A percentile compares a stretch with the other conserved stretches of the same genome.
Conservation (phyloP, 768 basidiomycete species). For the Trametes punicea region DNA sequence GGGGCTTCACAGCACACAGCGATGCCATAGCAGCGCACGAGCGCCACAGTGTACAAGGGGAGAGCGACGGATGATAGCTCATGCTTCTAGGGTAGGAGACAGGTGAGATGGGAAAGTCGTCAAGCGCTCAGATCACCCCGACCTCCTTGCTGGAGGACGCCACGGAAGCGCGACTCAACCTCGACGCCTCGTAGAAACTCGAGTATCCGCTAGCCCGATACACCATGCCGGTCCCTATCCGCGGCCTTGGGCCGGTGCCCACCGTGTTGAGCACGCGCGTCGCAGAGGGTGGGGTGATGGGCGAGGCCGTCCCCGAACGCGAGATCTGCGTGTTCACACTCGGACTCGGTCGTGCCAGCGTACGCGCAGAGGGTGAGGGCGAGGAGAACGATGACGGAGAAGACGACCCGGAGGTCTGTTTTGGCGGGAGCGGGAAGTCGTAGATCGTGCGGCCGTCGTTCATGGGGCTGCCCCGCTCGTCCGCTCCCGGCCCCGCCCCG, state of each 20-base stretch:
- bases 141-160: slow-evolving; percentile 5
- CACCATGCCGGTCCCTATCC: slow-evolving; percentile 67
- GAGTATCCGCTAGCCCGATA: slow-evolving; percentile 38
- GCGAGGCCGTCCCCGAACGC: not conserved
- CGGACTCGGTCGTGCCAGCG: not conserved
- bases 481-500: no score
- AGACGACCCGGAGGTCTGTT: not conserved
- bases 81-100: no score
- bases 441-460: slow-evolving; percentile 5
- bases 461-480: not conserved
- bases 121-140: not conserved
- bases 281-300: slow-evolving; percentile 7
- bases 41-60: no score
- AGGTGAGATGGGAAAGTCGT: no score
- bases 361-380: not conserved
- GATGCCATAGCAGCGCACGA: no score
- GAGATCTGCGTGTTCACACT: slow-evolving; percentile 8
- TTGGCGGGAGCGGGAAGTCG: slow-evolving; percentile 12
- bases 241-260: slow-evolving; percentile 32
- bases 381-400: not conserved
- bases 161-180: slow-evolving; percentile 14
- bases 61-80: no score
- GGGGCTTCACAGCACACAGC: no score
- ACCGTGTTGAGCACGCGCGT: slow-evolving; percentile 17
- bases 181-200: slow-evolving; percentile 17